Evolutionary conservation across 306 rosid species (phyloP).

Genomic region (Betula pendula): DNA sequence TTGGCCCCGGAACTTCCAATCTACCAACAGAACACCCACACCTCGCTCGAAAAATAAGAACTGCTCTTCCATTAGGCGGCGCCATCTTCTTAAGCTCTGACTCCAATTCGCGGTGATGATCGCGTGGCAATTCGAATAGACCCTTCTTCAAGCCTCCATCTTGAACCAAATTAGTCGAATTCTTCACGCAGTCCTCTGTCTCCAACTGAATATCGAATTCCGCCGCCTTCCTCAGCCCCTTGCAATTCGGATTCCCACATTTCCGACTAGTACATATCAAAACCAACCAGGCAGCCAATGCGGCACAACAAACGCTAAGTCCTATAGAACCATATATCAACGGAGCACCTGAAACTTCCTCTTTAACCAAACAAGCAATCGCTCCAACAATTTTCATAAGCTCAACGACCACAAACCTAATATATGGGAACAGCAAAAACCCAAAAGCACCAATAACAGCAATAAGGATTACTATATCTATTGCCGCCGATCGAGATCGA

Average conservation of each 20-base stretch:
- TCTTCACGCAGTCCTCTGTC: slow-evolving; percentile 95
- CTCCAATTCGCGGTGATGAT: slow-evolving; percentile 87
- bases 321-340: slow-evolving; percentile 66
- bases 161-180: slow-evolving; percentile 40
- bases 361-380: slow-evolving; percentile 49
- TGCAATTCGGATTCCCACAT: slow-evolving; percentile 86
- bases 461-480: slow-evolving; percentile 69
- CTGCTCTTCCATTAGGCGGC: slow-evolving; percentile 88
- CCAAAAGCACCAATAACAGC: slow-evolving; percentile 70
- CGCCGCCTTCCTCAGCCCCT: slow-evolving; percentile 75
- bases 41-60: slow-evolving; percentile 73
- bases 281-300: slow-evolving; percentile 73
- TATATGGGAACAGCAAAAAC: slow-evolving; percentile 67
- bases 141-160: slow-evolving; percentile 71
- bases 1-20: slow-evolving; percentile 90
- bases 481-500: slow-evolving; percentile 72
- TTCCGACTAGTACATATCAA: slow-evolving; percentile 57
- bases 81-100: slow-evolving; percentile 99
- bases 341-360: slow-evolving; percentile 72
- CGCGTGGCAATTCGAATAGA: slow-evolving; percentile 77
- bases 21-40: slow-evolving; percentile 98
- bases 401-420: slow-evolving; percentile 40
- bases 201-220: slow-evolving; percentile 94
- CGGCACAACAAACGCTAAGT: slow-evolving; percentile 55
- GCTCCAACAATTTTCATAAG: slow-evolving; percentile 31